Base-by-base conservation (phyloP, 2,329 filamentous ascomycete species). In the Venturia pyrina region DNA sequence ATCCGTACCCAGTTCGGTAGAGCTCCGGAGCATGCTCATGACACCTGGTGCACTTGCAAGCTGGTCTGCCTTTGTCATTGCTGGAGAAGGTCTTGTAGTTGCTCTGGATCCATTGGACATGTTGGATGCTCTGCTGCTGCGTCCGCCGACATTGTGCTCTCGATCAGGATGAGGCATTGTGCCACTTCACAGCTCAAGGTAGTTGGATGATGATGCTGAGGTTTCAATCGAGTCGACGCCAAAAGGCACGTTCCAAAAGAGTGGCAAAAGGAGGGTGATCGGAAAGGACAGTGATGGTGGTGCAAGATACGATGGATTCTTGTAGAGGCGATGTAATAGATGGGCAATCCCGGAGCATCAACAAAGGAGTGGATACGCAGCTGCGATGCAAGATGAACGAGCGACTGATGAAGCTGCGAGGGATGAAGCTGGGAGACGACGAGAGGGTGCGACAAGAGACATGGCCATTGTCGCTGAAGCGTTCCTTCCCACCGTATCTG, bases 1-100 rank as follows among this genome's bases (percentile, higher is more conserved):
- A 73, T 74, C 62, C 21, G 80, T 71, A 37, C 79, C 79, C 62
- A 80, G 76, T 69, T 82, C 80, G 1, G 78, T 82, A 10, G 77
- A 77, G 13, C 79, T 81, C 66, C 78, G 78, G 65, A 82, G 78
- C 80, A 82, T 82, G 68, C 78, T 80, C 72, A 79, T 73, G 67
- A 82, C 76, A 50, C 77, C 78, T 34, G 77, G 76, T 66, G 75
- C 73, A 34, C 69, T 70, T 64, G 72, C 73, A 63, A 72, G 72
- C 67, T 70, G 72, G 68, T 75, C 72, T 40, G 73, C 70, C 66
- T 66, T 74, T 64, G 59, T 70, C 24, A 70, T 68, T 69, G 71
- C 67, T 68, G 69, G 65, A 67, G 68, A 19, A 69, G 67, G 68
- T 73, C 71, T 73, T 66, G 73, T 70, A 62, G 73, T 71, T 46